Evolutionary conservation across 2,329 filamentous ascomycete genomes (phyloP), one percentile per base, ranked within the genome.

Genomic region (Cladorrhinum sp.): DNA sequence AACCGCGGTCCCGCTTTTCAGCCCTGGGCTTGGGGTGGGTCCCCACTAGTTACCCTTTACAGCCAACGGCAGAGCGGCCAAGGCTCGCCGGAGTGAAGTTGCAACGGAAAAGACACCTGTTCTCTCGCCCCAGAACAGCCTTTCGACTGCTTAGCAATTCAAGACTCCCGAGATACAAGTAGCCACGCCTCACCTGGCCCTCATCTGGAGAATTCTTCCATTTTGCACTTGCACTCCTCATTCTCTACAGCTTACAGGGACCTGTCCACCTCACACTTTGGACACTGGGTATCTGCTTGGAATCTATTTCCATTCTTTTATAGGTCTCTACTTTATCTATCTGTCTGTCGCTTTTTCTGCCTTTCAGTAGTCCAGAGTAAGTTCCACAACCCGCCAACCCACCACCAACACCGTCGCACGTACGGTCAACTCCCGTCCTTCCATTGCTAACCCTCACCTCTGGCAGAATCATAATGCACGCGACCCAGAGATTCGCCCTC

Each of bases 401-500:
- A n/a, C 45, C 51, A 41, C 36, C 51, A 9, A 57, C 25, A 36
- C 32, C 32, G 23, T 27, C 51, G 13, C 63, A 61, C 32, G 41
- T 48, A 51, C 23, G 16, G 41, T 38, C 23, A 51, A 10, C 38
- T 9, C n/a, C 25, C 9, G 24, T 55, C 57, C 10, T 36, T 29
- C 25, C 32, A 13, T 36, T 36, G 32, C 32, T 36, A 36, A 36
- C 32, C 32, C 16, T 36, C 32, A 36, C 32, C 32, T 18, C 22
- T 6, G 13, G 13, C 38, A 41, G 32, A 61, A 50, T 68, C 70
- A 77, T 69, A 62, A 83, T 83, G 81, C 77, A 77, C 64, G 65
- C 65, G 62, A 75, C 77, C 69, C 80, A 80, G 73, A 77, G 75
- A 68, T 69, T 85, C 65, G 78, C 81, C 69, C 76, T 79, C 68